Base-by-base conservation (phyloP, 352 stramenopile genomes). In the Globisporangium viniferum region DNA sequence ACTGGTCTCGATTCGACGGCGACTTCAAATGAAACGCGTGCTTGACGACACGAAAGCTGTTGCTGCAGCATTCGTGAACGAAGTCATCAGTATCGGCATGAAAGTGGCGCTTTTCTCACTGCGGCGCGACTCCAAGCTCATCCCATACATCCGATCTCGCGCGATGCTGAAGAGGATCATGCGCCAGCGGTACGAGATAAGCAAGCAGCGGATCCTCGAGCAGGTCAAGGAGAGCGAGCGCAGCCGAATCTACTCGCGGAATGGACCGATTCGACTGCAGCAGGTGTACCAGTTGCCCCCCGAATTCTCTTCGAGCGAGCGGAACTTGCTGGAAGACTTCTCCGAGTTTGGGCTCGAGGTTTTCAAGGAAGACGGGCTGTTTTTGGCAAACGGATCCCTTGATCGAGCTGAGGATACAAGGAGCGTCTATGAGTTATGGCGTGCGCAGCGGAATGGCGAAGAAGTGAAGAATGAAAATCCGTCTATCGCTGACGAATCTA, bases 1-100 rank as follows among this genome's bases (percentile, higher is more conserved):
- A 0, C 68, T 91, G 0, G 76, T 91, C 41, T 88, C 81, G 2
- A 89, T 91, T 67, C 81, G 80, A 14, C 81, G 77, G 1, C 73
- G 81, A 0, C 62, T 91, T 4, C 81, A 89, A 56, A 80, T 80
- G 36, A 87, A 87, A 27, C 77, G 82, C 7, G 69, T 74, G 7
- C 58, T 66, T 15, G 74, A 84, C 8, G 72, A 84, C 54, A 77
- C 75, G 2, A 71, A 44, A 53, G 58, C 70, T 1, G 72, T 77
- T 0, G 70, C 75, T 0, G 59, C 51, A 12, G 24, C 27, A 5
- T 82, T 89, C 29, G 75, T 83, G 9, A 53, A 57, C 0, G 74
- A 85, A 10, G 72, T 77, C 14, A 69, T 88, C 14, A 53, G 58
- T 0, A 66, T 75, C 39, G 83, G 74, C 1, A 75, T 55, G n/a